Evolutionary conservation across 257 asterid species (phyloP), one percentile per base, ranked within the genome.

Genomic region (Solanum peruvianum): DNA sequence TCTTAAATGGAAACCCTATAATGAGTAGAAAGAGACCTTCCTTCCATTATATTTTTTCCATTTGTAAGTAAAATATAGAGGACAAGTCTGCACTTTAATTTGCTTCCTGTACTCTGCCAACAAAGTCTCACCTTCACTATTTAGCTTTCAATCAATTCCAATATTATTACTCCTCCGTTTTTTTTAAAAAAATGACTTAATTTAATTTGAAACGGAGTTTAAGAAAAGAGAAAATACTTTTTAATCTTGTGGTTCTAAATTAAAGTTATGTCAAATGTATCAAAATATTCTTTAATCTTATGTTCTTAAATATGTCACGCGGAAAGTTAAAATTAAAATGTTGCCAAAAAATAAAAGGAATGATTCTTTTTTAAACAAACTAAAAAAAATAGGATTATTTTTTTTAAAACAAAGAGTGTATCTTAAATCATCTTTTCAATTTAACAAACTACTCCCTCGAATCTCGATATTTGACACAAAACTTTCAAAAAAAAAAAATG

Each of bases 21-120:
- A 80, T 80, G 66, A 80, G 67, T 16, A 80, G 84, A 47, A 47
- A 80, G 42, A 29, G 84, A 80, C 84, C 84, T 27, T 8, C 18
- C 66, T 9, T 8, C 18, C 67, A 16, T 80, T 80, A 47, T 10
- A 80, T 80, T 11, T 12, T 47, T 80, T 8, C 27, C 85, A 80
- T 80, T 47, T 47, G 67, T 47, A 27, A 27, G 21, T 3, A 16
- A 47, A 27, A 9, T 27, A 47, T 45, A 27, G 66, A 78, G 39
- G 84, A 27, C 84, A 78, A 27, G 66, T 3, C 16, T 16, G 41
- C 6, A 27, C 39, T n/a, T 73, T 37, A 73, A 37, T 37, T 47
- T 44, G 84, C 42, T 45, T 45, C 41, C 41, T 8, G 31, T 76
- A 25, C 83, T 78, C 11, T 8, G 84, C 64, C 42, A 16, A 25